Percentiles rank a stretch among this genome's conserved stretches.
phyloP scores from a whole-genome alignment of 345 rosid genomes.

The Pistacia integerrima region DNA sequence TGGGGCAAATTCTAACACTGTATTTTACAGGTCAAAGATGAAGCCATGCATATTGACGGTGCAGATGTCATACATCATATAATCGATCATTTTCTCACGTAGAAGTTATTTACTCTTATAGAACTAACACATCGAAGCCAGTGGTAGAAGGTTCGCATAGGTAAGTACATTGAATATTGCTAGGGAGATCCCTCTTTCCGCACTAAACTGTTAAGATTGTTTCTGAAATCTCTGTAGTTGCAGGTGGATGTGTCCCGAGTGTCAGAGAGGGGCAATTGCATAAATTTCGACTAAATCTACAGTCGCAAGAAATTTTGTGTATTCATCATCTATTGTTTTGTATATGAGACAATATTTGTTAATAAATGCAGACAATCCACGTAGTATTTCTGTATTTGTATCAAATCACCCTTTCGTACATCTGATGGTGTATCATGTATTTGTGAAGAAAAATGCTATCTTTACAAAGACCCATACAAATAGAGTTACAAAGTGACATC shows the following conservation, averaged over 20 bases:
- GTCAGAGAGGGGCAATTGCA: not conserved
- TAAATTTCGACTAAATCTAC: not conserved
- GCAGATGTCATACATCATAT: conserved; percentile 88
- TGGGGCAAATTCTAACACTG: not conserved
- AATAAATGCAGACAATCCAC: not conserved
- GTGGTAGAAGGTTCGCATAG: conserved; percentile 7
- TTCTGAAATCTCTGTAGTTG: not conserved
- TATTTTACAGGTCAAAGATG: conserved; percentile 71
- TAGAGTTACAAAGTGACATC: too few relatives aligned
- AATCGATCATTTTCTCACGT: conserved; percentile 73
- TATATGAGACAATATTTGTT: not conserved
- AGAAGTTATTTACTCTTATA: conserved; percentile 8
- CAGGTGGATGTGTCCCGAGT: conserved; percentile 18
- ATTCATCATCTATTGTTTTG: conserved; percentile 18
- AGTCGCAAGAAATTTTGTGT: conserved; percentile 21
- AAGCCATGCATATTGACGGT: conserved; percentile 73
- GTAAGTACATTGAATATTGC: conserved; percentile 11
- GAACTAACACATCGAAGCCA: not conserved
- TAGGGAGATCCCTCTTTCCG: not conserved
- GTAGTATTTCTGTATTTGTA: not conserved
- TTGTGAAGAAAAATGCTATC: too few relatives aligned
- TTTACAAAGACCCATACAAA: too few relatives aligned
- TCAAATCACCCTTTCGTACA: not conserved
- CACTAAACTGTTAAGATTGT: not conserved
- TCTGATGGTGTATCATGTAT: not conserved